phyloP scores from a whole-genome alignment of 83 land plant genomes.

The Isoetes engelmannii region DNA sequence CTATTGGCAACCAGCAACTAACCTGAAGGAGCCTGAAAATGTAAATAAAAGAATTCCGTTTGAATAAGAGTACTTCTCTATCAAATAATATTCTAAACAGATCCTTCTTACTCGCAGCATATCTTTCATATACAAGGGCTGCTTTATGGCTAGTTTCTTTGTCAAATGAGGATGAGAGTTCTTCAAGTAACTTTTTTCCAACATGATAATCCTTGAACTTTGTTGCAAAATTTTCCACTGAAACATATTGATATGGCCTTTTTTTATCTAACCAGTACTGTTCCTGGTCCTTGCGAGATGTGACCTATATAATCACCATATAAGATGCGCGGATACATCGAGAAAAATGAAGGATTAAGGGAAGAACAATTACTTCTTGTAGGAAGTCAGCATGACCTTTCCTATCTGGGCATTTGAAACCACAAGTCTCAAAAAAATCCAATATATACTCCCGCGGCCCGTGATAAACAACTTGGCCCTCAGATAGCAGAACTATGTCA shows the following conservation, averaged over 20 bases:
- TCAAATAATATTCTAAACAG: constrained; percentile 8
- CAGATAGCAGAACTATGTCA: constrained; percentile 10
- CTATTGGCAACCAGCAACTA: not conserved
- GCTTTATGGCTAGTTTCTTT: constrained; percentile 14
- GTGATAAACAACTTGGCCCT: constrained; percentile 11
- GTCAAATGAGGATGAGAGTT: constrained; percentile 12
- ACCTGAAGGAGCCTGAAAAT: constrained; percentile 18
- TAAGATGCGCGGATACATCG: too few species aligned
- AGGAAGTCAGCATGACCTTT: constrained; percentile 12
- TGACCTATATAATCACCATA: constrained; percentile 3
- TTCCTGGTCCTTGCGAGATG: constrained; percentile 15
- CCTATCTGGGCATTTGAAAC: not conserved
- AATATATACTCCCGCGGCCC: constrained; percentile 14
- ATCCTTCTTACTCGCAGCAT: constrained; percentile 1
- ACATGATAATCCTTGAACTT: not conserved
- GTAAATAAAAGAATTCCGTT: constrained; percentile 12
- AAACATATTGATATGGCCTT: constrained; percentile 1
- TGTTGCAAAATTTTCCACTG: constrained; percentile 13
- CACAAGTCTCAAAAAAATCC: not conserved
- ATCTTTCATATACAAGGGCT: constrained; percentile 5
- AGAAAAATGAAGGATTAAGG: too few species aligned
- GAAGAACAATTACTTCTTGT: constrained; percentile 10
- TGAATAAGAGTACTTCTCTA: constrained; percentile 15
- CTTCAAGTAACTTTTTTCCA: constrained; percentile 3
- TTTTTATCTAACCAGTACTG: constrained; percentile 10